A percentile compares a stretch with the other conserved stretches of the same genome.
Conservation (phyloP, 805 yeast species). For the Sugiyamaella chiloensis region DNA sequence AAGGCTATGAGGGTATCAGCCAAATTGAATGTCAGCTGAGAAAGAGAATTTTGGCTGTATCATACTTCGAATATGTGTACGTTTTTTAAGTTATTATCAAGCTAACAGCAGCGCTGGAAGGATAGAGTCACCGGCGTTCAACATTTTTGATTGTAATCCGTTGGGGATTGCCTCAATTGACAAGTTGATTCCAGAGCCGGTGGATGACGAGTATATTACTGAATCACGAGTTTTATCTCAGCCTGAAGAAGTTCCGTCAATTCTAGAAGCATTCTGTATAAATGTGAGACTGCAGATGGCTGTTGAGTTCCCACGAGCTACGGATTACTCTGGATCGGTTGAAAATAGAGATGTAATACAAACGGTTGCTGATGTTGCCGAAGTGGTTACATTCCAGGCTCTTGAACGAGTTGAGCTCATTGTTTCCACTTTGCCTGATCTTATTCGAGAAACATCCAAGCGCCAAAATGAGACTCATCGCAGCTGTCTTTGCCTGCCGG, state of each 20-base stretch:
- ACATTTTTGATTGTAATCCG: not conserved
- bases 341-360: not conserved
- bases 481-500: not conserved
- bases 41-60: not conserved
- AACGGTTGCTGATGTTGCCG: not conserved
- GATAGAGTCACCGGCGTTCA: not conserved
- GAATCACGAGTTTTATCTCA: not conserved
- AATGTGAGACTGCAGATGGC: not conserved
- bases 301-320: not conserved
- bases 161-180: not conserved
- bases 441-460: not conserved
- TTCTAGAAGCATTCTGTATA: not conserved
- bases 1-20: not conserved
- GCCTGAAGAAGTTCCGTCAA: not conserved
- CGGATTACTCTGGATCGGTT: not conserved
- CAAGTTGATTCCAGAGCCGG: not conserved
- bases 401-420: not conserved
- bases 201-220: not conserved
- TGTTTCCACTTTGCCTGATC: not conserved
- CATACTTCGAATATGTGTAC: not conserved
- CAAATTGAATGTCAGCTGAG: not conserved
- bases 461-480: not conserved
- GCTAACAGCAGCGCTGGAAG: not conserved
- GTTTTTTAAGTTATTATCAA: not conserved
- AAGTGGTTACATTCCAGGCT: not conserved